Evolutionary conservation across 1,139 yeast species (phyloP), one percentile per base, ranked within the genome.

Genomic region (Kurtzmaniella natalensis): DNA sequence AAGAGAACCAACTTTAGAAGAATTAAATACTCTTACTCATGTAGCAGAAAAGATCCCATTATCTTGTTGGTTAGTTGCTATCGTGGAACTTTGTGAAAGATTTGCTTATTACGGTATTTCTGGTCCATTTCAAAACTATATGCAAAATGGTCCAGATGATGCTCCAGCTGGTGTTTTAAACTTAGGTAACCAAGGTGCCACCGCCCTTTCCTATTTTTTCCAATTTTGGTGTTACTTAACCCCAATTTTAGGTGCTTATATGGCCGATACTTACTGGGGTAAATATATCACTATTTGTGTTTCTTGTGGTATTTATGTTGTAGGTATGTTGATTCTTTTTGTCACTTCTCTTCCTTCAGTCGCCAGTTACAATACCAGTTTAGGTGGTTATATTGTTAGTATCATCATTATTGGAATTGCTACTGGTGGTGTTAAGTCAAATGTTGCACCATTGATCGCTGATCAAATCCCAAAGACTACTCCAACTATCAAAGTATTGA

Each of bases 191-290:
- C 69, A 68, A 41, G 77, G 81, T 47, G 88, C 94, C 23, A 78
- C 86, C 33, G 92, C 86, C 18, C 69, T 85, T 42, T 76, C 86
- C 11, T 77, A 81, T 53, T 78, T 83, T 50, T 78, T 83, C 70
- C 86, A 82, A 53, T 84, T 85, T 53, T 80, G 88, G 83, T 82
- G 89, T 53, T 85, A 85, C 54, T 69, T 83, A 32, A 81, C 92
- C 31, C 95, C 95, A 24, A 69, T 85, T 38, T 62, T 79, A 37
- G 89, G 89, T 51, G 94, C 89, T 37, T 76, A 80, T 59, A 46
- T 84, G 22, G 78, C 94, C 35, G 95, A 85, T 58, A 76, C 83
- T 45, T 78, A 65, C 56, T 72, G 76, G 64, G 94, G 94, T 39
- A 79, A 81, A 54, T 78, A 73, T 61, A 75, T 70, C 49, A 79